Conservation (phyloP, 31 red algal genomes). For the Bonnemaisonia californica region DNA sequence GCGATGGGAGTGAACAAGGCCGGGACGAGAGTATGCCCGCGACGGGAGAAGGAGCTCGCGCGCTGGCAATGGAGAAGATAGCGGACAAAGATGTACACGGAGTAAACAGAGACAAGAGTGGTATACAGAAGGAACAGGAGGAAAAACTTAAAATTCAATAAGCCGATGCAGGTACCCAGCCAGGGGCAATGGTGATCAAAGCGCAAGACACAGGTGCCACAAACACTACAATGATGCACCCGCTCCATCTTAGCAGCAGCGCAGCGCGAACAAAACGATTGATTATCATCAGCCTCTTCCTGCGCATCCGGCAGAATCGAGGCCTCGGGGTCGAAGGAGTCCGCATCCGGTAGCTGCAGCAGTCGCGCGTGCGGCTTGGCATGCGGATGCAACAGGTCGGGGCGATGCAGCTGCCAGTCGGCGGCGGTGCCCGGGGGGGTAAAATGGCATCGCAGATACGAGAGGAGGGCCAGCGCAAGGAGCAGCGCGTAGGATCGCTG, state of each 20-base stretch:
- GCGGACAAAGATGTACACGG: constrained; percentile 11
- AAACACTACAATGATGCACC: constrained; percentile 14
- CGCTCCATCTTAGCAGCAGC: background rate
- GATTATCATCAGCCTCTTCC: background rate
- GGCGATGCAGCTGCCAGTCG: background rate
- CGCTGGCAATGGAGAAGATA: constrained; percentile 23
- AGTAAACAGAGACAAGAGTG: constrained; percentile 43
- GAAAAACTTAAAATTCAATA: constrained; percentile 57
- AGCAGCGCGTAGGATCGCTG: background rate
- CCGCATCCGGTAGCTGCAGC: background rate
- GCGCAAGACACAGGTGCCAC: constrained; percentile 31
- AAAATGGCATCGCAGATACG: constrained; percentile 2
- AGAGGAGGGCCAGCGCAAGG: constrained; percentile 5
- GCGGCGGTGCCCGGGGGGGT: background rate
- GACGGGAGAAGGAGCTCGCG: background rate
- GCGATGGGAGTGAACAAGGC: constrained; percentile 18
- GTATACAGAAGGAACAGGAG: constrained; percentile 72
- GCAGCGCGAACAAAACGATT: background rate
- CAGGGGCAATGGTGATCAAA: constrained; percentile 79
- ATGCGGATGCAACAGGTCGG: background rate
- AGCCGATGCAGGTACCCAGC: constrained; percentile 55
- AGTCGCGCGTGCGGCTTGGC: background rate
- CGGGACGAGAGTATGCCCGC: background rate
- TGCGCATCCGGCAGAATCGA: background rate
- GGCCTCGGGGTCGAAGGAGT: background rate